Evolutionary conservation across 2,329 filamentous ascomycete species (phyloP).

Genomic region (Venturia pyrina): DNA sequence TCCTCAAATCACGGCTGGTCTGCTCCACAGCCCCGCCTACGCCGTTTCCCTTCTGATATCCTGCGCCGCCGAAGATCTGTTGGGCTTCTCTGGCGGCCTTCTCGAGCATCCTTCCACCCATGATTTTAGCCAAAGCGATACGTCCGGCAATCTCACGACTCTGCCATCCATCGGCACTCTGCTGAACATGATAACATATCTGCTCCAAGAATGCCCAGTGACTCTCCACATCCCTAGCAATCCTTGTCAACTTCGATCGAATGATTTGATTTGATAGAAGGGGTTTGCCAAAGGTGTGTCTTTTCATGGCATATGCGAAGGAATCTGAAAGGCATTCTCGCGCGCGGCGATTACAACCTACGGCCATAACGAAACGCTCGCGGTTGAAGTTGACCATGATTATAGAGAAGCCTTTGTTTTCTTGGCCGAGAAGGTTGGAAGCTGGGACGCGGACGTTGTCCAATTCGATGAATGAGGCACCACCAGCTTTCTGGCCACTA

Average conservation of each 20-base stretch:
- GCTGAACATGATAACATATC: conserved; percentile 44
- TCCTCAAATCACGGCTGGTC: conserved; percentile 42
- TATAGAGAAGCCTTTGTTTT: conserved; percentile 46
- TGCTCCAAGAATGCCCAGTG: conserved; percentile 54
- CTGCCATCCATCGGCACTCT: conserved; percentile 31
- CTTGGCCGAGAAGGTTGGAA: conserved; percentile 43
- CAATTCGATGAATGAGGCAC: conserved; percentile 46
- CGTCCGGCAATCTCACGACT: conserved; percentile 29
- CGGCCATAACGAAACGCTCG: conserved; percentile 49
- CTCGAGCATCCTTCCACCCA: conserved; percentile 40
- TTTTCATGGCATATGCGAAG: conserved; percentile 39
- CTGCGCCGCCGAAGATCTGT: conserved; percentile 44
- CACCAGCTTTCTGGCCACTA: conserved; percentile 56
- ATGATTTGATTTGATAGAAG: conserved; percentile 51
- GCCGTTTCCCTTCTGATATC: conserved; percentile 37
- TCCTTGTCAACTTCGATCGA: conserved; percentile 47
- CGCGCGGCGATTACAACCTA: conserved; percentile 47
- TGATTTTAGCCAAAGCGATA: conserved; percentile 37
- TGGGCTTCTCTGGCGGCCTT: conserved; percentile 43
- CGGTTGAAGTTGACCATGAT: conserved; percentile 46
- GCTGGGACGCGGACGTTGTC: conserved; percentile 46
- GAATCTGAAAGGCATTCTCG: conserved; percentile 46
- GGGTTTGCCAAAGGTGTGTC: conserved; percentile 50
- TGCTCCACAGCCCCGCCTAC: conserved; percentile 42
- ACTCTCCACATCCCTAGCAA: conserved; percentile 50